Percentiles rank a stretch among this genome's conserved stretches.
Evolutionary conservation across 2,329 filamentous ascomycete species (phyloP).

Genomic region (Neopestalotiopsis clavispora): DNA sequence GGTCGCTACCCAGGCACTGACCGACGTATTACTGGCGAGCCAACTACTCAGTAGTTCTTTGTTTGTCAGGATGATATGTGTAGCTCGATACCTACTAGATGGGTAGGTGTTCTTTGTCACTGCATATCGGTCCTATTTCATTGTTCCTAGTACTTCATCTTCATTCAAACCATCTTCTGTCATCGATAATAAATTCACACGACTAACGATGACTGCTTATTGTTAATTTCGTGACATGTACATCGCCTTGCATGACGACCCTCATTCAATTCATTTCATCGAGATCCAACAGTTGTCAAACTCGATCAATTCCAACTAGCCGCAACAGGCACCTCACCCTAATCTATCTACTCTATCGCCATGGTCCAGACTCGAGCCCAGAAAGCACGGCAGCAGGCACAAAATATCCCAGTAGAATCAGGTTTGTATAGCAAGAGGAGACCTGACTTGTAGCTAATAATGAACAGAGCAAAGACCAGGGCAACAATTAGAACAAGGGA

Average conservation of each 20-base stretch:
- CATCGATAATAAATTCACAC: neutral
- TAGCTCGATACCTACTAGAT: neutral
- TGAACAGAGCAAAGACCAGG: neutral
- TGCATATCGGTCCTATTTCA: neutral
- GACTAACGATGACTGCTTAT: neutral
- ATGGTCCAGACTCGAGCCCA: constrained; percentile 14
- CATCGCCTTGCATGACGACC: neutral
- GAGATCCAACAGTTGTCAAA: neutral
- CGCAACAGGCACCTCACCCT: too few species aligned
- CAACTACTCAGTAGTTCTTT: neutral
- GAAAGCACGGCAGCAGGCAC: constrained; percentile 2
- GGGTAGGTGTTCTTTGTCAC: neutral
- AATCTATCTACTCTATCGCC: neutral
- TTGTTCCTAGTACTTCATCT: neutral
- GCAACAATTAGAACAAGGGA: neutral
- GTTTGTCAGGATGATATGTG: neutral
- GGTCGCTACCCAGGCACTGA: too few species aligned
- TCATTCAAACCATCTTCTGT: neutral
- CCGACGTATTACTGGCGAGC: too few species aligned
- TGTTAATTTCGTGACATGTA: neutral
- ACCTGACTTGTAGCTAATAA: neutral
- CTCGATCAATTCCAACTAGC: neutral
- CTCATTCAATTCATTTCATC: neutral
- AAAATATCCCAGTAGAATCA: neutral
- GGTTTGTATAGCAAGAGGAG: neutral